Evolutionary conservation across 495 filamentous ascomycete genomes (phyloP).

Genomic region (Trichoderma orchidacearum): DNA sequence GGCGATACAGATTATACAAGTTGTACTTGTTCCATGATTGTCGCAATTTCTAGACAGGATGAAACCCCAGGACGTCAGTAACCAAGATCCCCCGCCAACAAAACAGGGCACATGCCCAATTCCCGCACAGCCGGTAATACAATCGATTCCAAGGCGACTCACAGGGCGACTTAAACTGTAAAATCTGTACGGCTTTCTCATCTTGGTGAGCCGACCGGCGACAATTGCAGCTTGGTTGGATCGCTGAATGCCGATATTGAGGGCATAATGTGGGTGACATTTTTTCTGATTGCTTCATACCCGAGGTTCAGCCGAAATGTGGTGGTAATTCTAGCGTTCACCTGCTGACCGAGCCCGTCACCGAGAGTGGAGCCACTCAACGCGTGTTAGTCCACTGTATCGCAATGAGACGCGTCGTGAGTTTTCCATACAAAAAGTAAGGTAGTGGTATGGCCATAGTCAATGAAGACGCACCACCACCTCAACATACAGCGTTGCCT

Average conservation of each 20-base stretch:
- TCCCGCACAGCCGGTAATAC: background rate
- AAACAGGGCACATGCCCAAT: background rate
- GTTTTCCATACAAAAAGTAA: background rate
- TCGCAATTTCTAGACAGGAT: slow-evolving; percentile 58
- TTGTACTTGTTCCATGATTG: slow-evolving; percentile 98
- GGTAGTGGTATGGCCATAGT: too few species aligned
- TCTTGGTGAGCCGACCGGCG: slow-evolving; percentile 4
- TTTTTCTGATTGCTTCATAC: background rate
- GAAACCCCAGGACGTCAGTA: background rate
- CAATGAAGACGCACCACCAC: too few species aligned
- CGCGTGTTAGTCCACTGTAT: background rate
- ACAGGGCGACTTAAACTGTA: slow-evolving; percentile 2
- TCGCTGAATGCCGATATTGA: background rate
- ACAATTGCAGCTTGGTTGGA: background rate
- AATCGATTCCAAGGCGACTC: background rate
- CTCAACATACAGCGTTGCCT: too few species aligned
- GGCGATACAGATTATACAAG: slow-evolving; percentile 67
- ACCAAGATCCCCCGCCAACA: background rate
- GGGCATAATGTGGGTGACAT: background rate
- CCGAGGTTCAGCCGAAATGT: background rate
- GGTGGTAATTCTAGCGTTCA: background rate
- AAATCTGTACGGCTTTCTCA: slow-evolving; percentile 6
- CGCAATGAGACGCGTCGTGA: background rate
- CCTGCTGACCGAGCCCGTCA: background rate
- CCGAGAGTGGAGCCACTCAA: background rate